A percentile compares a stretch with the other conserved stretches of the same genome.
Evolutionary conservation across 2,329 filamentous ascomycete genomes (phyloP).

Genomic region (Decorospora gaudefroyi): DNA sequence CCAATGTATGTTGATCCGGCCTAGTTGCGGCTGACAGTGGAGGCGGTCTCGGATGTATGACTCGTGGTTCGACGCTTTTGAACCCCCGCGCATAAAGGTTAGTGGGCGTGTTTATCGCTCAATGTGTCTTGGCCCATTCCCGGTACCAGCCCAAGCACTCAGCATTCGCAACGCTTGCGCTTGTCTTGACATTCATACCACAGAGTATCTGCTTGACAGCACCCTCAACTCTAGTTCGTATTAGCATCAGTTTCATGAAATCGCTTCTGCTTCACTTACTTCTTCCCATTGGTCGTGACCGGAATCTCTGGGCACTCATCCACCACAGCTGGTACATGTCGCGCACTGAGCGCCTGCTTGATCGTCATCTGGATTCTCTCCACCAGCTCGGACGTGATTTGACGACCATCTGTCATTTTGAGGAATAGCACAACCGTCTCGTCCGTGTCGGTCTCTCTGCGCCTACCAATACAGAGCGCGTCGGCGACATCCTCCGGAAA

Average conservation of each 20-base stretch:
- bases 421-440: conserved; percentile 90
- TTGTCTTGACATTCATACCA: conserved; percentile 82
- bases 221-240: conserved; percentile 74
- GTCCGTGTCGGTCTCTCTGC: conserved; percentile 71
- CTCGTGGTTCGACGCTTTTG: not conserved
- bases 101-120: not conserved
- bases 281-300: conserved; percentile 93
- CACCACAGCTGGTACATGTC: conserved; percentile 85
- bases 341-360: conserved; percentile 77
- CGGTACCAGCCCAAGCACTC: conserved; percentile 88
- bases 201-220: conserved; percentile 96
- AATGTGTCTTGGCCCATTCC: conserved; percentile 61
- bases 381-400: conserved; percentile 65
- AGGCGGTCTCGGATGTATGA: not conserved
- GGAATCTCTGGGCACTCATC: conserved; percentile 86
- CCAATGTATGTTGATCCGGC: not conserved
- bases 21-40: conserved; percentile 5
- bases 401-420: conserved; percentile 66
- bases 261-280: conserved; percentile 59
- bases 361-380: conserved; percentile 69
- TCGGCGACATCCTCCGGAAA: conserved; percentile 81
- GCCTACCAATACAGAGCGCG: conserved; percentile 81
- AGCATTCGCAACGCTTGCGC: conserved; percentile 90
- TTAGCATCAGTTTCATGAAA: conserved; percentile 10
- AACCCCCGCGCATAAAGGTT: not conserved